Conservation (phyloP, 768 basidiomycete genomes). For the Collybia sp. region DNA sequence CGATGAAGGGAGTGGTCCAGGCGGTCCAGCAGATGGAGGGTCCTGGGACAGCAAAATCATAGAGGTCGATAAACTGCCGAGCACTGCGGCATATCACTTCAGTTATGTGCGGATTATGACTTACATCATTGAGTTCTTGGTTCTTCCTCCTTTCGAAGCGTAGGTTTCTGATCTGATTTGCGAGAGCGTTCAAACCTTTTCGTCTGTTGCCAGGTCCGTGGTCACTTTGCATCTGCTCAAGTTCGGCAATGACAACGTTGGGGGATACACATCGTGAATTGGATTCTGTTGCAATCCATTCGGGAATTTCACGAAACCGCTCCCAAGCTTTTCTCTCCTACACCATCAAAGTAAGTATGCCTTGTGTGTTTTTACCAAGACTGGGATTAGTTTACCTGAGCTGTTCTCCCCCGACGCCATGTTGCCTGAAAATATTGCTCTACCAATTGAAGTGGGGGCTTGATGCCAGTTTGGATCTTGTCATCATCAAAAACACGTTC, state of each 20-base stretch:
- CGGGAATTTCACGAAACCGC: conserved; percentile 17
- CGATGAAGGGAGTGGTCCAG: background rate
- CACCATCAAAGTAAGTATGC: conserved; percentile 21
- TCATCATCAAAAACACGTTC: conserved; percentile 11
- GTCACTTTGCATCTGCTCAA: background rate
- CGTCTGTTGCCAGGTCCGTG: background rate
- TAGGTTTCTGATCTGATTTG: conserved; percentile 1
- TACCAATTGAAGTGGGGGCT: conserved; percentile 18
- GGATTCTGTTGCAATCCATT: conserved; percentile 10
- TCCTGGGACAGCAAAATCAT: background rate
- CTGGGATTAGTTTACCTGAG: conserved; percentile 12
- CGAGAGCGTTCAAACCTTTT: conserved; percentile 1
- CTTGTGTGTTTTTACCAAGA: conserved; percentile 16
- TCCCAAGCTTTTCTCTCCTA: conserved; percentile 16
- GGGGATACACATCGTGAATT: background rate
- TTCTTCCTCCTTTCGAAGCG: background rate
- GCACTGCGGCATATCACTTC: too few relatives aligned
- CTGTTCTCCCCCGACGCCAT: conserved; percentile 38
- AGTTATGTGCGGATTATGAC: background rate
- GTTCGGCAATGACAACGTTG: background rate
- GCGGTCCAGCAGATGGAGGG: background rate
- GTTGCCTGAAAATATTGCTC: conserved; percentile 13
- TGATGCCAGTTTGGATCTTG: conserved; percentile 14
- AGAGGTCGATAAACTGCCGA: background rate
- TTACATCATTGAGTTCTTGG: background rate